These are phyloP conservation scores for Solanum stenotomum DNA, from an alignment of 257 asterid genomes.

Conservation along the genomic window DNA sequence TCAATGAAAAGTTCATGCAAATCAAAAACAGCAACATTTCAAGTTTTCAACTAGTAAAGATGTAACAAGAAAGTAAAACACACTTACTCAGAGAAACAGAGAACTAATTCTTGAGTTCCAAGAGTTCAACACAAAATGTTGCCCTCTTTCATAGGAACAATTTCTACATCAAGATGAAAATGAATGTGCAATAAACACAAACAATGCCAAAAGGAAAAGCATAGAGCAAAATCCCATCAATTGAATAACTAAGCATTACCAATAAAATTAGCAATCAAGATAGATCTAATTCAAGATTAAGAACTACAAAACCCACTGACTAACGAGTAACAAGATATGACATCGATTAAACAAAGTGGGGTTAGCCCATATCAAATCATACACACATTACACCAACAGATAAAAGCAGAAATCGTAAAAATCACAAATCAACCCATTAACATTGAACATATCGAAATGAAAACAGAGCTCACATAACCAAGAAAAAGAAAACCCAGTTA, in stretches of 20 bases:
- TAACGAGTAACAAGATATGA: background rate
- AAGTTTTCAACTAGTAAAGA: background rate
- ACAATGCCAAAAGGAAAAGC: background rate
- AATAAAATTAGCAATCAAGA: background rate
- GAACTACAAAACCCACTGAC: background rate
- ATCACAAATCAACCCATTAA: background rate
- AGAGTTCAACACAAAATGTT: background rate
- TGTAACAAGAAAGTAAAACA: background rate
- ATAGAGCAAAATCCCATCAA: background rate
- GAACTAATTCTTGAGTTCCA: background rate
- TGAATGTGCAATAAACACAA: background rate
- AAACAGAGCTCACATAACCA: conserved; percentile 10
- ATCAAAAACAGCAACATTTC: background rate
- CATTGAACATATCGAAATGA: background rate
- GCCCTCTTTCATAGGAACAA: background rate
- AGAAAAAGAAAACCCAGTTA: background rate
- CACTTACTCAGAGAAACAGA: background rate
- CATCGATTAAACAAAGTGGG: background rate
- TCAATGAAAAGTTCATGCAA: background rate
- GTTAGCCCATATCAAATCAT: background rate
- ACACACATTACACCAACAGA: background rate
- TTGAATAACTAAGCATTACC: background rate
- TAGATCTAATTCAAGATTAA: background rate
- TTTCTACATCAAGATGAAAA: background rate
- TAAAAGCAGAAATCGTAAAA: background rate